These are phyloP conservation scores for Ananas comosus DNA, from an alignment of 176 grass and related monocot species.

Conservation along the genomic window DNA sequence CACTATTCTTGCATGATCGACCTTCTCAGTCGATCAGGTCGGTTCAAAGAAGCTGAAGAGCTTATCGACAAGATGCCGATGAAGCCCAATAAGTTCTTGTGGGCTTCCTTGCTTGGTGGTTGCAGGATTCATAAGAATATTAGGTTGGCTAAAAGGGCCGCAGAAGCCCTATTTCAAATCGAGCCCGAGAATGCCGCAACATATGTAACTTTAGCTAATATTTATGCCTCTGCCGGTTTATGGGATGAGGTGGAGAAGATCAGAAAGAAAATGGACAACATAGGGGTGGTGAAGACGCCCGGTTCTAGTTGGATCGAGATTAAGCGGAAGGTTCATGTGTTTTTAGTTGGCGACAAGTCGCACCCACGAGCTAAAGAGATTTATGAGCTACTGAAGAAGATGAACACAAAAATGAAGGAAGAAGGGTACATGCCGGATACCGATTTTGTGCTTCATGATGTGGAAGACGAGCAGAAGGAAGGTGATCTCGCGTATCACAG, in stretches of 20 bases:
- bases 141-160: conserved; percentile 36
- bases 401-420: conserved; percentile 45
- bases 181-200: conserved; percentile 78
- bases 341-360: conserved; percentile 47
- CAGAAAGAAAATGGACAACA: conserved; percentile 48
- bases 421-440: conserved; percentile 55
- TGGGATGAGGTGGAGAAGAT: conserved; percentile 58
- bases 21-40: conserved; percentile 54
- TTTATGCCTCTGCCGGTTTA: conserved; percentile 44
- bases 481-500: conserved; percentile 58
- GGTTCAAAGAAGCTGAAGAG: conserved; percentile 49
- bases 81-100: conserved; percentile 75
- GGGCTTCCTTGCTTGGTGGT: conserved; percentile 71
- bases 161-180: conserved; percentile 60
- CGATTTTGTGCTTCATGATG: conserved; percentile 59
- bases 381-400: conserved; percentile 27
- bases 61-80: conserved; percentile 47
- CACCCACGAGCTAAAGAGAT: conserved; percentile 52
- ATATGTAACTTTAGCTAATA: conserved; percentile 76
- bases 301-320: conserved; percentile 67
- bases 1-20: conserved; percentile 82
- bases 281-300: conserved; percentile 49
- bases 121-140: conserved; percentile 64
- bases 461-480: conserved; percentile 65
- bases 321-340: conserved; percentile 50